Evolutionary conservation across 495 filamentous ascomycete genomes (phyloP).

Genomic region (Polyplosphaeria fusca): DNA sequence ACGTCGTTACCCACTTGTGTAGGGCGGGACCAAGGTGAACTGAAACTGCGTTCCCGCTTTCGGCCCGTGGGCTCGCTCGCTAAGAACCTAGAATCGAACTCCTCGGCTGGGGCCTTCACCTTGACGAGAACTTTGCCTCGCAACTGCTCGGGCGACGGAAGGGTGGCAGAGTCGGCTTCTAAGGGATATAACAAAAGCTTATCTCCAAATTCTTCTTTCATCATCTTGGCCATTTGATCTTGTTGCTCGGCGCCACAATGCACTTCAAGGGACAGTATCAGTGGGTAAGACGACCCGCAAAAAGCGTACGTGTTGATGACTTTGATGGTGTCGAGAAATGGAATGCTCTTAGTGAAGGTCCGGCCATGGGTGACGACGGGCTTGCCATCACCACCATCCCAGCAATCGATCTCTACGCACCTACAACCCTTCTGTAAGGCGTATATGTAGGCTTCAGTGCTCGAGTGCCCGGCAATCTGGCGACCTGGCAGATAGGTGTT

Average conservation of each 20-base stretch:
- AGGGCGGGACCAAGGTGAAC: conserved; percentile 54
- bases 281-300: conserved; percentile 70
- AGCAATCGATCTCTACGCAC: conserved; percentile 96
- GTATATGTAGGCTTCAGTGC: conserved; percentile 88
- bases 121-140: conserved; percentile 84
- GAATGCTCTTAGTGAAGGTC: conserved; percentile 81
- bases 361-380: conserved; percentile 86
- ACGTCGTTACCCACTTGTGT: conserved; percentile 50
- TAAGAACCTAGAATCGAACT: conserved; percentile 25
- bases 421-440: conserved; percentile 87
- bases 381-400: conserved; percentile 83
- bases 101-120: conserved; percentile 67
- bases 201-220: conserved; percentile 75
- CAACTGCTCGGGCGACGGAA: conserved; percentile 84
- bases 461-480: conserved; percentile 84
- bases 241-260: conserved; percentile 86
- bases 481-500: conserved; percentile 94
- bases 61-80: conserved; percentile 37
- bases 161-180: conserved; percentile 54
- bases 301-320: conserved; percentile 95
- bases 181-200: conserved; percentile 69
- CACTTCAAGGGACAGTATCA: conserved; percentile 93
- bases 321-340: conserved; percentile 83
- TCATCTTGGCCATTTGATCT: conserved; percentile 81
- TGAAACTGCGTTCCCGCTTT: conserved; percentile 75